Evolutionary conservation across 1,284 basidiomycete genomes (phyloP), one percentile per base, ranked within the genome.

Genomic region (Clitocybe nebularis): DNA sequence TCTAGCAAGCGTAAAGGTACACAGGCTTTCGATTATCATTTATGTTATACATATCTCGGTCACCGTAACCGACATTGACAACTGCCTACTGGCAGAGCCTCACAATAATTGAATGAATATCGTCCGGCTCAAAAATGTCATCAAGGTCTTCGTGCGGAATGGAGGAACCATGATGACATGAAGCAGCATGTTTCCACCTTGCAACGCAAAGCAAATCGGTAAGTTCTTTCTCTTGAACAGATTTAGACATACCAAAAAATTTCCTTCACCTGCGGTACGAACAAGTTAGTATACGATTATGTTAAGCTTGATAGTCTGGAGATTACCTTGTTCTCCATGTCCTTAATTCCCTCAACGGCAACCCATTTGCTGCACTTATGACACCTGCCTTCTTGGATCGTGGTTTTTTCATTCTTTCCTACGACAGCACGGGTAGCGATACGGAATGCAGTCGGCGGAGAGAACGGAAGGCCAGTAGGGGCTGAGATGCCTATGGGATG

Each of bases 161-260:
- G 10, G 63, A 69, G 2, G 72, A 74, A 19, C 74, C 72, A 45
- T 76, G 74, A 51, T 89, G 86, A 51, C 85, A 89, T 8, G 71
- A 47, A 1, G 81, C 81, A 16, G 86, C 84, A 52, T 89, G 86
- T 60, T 89, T 89, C 85, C 84, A 90, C 83, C 83, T 88, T 11
- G 17, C 23, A 8, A 23, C 7, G 6, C 10, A 2, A 26, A 32
- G 7, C 2, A n/a, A n/a, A n/a, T n/a, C n/a, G n/a, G n/a, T n/a
- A n/a, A n/a, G n/a, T n/a, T n/a, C n/a, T n/a, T n/a, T n/a, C n/a
- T n/a, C n/a, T n/a, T n/a, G 3, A 33, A 7, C 24, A 6, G 13
- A 8, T 10, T 11, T 10, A 21, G 23, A 63, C 72, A 28, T 52
- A 85, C 84, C 85, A 89, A 51, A 78, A 79, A 2, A 89, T 69